Conservation (phyloP, 345 rosid genomes). For the Leavenworthia alabamica region DNA sequence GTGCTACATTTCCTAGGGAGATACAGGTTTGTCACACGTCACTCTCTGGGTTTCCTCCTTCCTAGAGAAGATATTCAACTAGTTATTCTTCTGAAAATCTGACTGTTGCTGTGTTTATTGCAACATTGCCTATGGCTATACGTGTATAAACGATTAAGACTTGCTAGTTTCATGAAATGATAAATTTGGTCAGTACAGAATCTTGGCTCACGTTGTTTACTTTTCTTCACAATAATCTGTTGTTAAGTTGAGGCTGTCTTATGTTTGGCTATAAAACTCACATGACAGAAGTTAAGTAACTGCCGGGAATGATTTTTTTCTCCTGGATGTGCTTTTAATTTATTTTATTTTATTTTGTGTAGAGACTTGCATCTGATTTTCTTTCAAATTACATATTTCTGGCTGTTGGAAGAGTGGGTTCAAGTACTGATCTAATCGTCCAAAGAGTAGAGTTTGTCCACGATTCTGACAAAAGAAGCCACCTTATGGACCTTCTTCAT, state of each 20-base stretch:
- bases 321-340: neutral
- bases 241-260: neutral
- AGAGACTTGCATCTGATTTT: slow-evolving; percentile 97
- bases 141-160: no score
- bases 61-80: no score
- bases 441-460: slow-evolving; percentile 95
- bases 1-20: slow-evolving; percentile 97
- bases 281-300: no score
- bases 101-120: neutral
- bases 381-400: slow-evolving; percentile 69
- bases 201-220: no score
- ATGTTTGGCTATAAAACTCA: neutral
- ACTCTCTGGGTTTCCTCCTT: no score
- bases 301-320: neutral
- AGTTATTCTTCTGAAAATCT: no score
- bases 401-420: slow-evolving; percentile 99
- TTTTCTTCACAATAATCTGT: neutral
- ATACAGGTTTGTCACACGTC: slow-evolving; percentile 83
- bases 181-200: no score
- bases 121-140: no score
- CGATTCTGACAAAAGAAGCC: slow-evolving; percentile 95
- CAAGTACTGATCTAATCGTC: slow-evolving; percentile 92
- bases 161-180: no score
- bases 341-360: slow-evolving; percentile 26
- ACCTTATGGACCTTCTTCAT: slow-evolving; percentile 98